Base-by-base conservation (phyloP, 805 yeast genomes). In the Yamadazyma tumulicola region DNA sequence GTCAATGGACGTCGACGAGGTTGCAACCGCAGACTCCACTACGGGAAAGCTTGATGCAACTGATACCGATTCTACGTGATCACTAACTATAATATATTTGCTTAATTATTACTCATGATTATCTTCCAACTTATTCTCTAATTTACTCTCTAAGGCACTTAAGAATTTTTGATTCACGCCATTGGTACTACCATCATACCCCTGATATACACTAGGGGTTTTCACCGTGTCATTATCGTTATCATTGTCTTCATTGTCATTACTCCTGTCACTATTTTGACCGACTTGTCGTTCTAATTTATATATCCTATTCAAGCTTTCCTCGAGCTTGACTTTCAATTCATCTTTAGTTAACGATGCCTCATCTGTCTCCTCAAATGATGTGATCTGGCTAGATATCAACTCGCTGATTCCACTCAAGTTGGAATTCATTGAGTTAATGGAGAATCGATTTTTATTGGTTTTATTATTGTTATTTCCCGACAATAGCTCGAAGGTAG, bases 361-460 rank as follows among this genome's bases (percentile, higher is more conserved):
- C 5, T 35, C 43, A 18, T 36, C 44, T 13, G 23, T 34, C 15
- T 43, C 50, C 15, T 48, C 53, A 15, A 37, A 55, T 6, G 61
- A 61, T 31, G 44, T 81, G 48, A 43, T 72, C 46, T 48, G 71
- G 54, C 58, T 69, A 47, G 64, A 74, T 51, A 33, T 72, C 45
- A 32, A 72, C 62, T 42, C 79, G 57, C 57, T 76, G 49, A 41
- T 56, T 57, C 59, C 82, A 60, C 52, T 68, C 46, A 37, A 54
- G 48, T 40, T 84, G 38, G 59, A 82, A 57, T 47, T 72, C 65
- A 41, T 67, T 36, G 53, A 83, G 51, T 32, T 74, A 65, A 64
- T 42, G 6, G 85, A 75, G 38, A 74, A 78, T 29, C 80, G 72
- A 37, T 75, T 81, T 22, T 46, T 48, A 27, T 19, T 15, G 16